phyloP scores from a whole-genome alignment of 1,284 basidiomycete species.

The Salmacisia buchloeana region DNA sequence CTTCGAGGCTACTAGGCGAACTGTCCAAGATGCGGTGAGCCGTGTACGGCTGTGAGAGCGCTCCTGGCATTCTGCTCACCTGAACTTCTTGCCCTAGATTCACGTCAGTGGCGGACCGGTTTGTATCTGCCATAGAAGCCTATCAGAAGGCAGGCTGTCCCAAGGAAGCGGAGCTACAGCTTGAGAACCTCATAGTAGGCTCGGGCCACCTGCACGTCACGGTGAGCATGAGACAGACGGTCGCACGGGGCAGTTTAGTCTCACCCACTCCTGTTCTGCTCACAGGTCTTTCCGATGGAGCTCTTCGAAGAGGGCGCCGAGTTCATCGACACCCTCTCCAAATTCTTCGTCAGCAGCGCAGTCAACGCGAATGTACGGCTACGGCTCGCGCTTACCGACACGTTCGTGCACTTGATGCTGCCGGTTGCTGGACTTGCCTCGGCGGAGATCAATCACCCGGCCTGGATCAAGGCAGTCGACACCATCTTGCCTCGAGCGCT shows the following conservation, averaged over 20 bases:
- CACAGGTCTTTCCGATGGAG: slow-evolving; percentile 83
- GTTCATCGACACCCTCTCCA: slow-evolving; percentile 75
- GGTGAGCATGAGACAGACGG: slow-evolving; percentile 8
- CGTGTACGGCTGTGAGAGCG: no score
- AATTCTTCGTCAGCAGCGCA: slow-evolving; percentile 58
- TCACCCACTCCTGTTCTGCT: not conserved
- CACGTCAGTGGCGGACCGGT: slow-evolving; percentile 40
- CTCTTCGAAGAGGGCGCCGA: slow-evolving; percentile 90
- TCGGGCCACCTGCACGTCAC: slow-evolving; percentile 44
- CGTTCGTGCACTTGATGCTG: slow-evolving; percentile 71
- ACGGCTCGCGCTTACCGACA: slow-evolving; percentile 81
- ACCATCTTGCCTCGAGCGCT: slow-evolving; percentile 75
- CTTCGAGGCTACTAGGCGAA: slow-evolving; percentile 40
- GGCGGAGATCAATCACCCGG: slow-evolving; percentile 90
- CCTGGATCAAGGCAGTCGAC: slow-evolving; percentile 87
- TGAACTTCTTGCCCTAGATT: slow-evolving; percentile 17
- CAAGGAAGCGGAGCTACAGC: slow-evolving; percentile 38
- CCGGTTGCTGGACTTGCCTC: slow-evolving; percentile 87
- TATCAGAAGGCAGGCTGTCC: slow-evolving; percentile 27
- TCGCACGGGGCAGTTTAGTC: not conserved
- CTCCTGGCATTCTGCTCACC: not conserved
- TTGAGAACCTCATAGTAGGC: slow-evolving; percentile 39
- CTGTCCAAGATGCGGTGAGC: slow-evolving; percentile 31
- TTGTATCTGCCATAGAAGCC: slow-evolving; percentile 40
- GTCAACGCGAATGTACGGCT: slow-evolving; percentile 63